These are phyloP conservation scores for Boletus subparvulus DNA, from an alignment of 768 basidiomycete species.

Conservation along the genomic window DNA sequence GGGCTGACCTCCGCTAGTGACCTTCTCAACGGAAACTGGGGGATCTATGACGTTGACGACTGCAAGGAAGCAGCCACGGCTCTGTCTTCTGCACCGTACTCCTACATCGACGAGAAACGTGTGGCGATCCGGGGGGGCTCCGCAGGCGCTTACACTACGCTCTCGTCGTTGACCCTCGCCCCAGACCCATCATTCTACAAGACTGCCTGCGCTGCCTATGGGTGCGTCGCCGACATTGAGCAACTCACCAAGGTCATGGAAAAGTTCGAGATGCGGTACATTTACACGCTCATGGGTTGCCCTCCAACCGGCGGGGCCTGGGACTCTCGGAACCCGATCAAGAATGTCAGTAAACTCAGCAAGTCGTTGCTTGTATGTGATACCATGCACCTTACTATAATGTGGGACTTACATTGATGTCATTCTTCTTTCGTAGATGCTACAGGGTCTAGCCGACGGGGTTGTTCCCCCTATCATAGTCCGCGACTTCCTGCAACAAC, in stretches of 20 bases:
- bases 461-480: slow-evolving; percentile 49
- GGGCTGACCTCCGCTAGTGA: too few relatives aligned
- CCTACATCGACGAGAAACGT: slow-evolving; percentile 37
- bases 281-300: slow-evolving; percentile 34
- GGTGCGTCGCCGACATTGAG: not conserved
- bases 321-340: too few relatives aligned
- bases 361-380: too few relatives aligned
- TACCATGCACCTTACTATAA: too few relatives aligned
- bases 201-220: not conserved
- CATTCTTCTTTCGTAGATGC: slow-evolving; percentile 39
- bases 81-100: too few relatives aligned
- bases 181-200: not conserved
- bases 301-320: too few relatives aligned
- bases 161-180: slow-evolving; percentile 34
- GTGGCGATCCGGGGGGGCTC: slow-evolving; percentile 67
- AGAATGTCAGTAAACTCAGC: too few relatives aligned
- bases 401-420: not conserved
- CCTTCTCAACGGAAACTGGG: too few relatives aligned
- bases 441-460: slow-evolving; percentile 58
- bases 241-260: slow-evolving; percentile 41
- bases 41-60: too few relatives aligned
- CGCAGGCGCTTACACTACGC: slow-evolving; percentile 67
- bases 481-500: too few relatives aligned
- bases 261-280: slow-evolving; percentile 63
- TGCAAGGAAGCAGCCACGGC: too few relatives aligned